Conservation (phyloP, 148 eudicot genomes). For the Cornus kousa region DNA sequence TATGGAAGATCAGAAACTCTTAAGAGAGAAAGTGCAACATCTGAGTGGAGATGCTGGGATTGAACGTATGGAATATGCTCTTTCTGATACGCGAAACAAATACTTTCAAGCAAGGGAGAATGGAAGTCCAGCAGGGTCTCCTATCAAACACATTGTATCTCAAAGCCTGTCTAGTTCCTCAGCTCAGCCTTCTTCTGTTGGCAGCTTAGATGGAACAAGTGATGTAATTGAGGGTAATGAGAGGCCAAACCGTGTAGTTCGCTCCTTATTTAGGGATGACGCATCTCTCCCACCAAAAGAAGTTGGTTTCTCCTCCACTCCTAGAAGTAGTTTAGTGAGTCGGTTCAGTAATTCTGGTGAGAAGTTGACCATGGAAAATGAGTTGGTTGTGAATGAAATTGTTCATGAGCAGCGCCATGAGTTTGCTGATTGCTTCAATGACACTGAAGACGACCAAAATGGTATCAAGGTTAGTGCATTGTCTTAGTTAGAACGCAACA, state of each 20-base stretch:
- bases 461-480: slow-evolving; percentile 56
- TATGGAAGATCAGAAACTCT: slow-evolving; percentile 74
- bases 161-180: slow-evolving; percentile 39
- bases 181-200: slow-evolving; percentile 33
- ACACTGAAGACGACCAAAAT: slow-evolving; percentile 36
- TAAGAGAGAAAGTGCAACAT: slow-evolving; percentile 77
- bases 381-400: slow-evolving; percentile 70
- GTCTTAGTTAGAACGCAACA: slow-evolving; percentile 1
- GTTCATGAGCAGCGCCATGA: slow-evolving; percentile 64
- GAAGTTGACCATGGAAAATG: slow-evolving; percentile 55
- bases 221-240: slow-evolving; percentile 18
- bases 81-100: slow-evolving; percentile 59
- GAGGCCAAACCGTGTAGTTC: slow-evolving; percentile 50
- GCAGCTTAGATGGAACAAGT: slow-evolving; percentile 32
- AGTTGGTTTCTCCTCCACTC: slow-evolving; percentile 32
- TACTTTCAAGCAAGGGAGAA: slow-evolving; percentile 65
- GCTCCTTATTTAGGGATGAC: slow-evolving; percentile 65
- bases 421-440: slow-evolving; percentile 44
- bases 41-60: slow-evolving; percentile 89
- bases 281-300: slow-evolving; percentile 27
- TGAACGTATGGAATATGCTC: slow-evolving; percentile 76
- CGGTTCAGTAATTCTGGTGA: slow-evolving; percentile 17
- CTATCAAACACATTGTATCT: slow-evolving; percentile 52
- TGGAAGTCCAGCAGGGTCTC: slow-evolving; percentile 57
- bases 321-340: slow-evolving; percentile 20